Evolutionary conservation across 495 filamentous ascomycete genomes (phyloP), one percentile per base, ranked within the genome.

Genomic region (Hypomontagnella submonticulosa): DNA sequence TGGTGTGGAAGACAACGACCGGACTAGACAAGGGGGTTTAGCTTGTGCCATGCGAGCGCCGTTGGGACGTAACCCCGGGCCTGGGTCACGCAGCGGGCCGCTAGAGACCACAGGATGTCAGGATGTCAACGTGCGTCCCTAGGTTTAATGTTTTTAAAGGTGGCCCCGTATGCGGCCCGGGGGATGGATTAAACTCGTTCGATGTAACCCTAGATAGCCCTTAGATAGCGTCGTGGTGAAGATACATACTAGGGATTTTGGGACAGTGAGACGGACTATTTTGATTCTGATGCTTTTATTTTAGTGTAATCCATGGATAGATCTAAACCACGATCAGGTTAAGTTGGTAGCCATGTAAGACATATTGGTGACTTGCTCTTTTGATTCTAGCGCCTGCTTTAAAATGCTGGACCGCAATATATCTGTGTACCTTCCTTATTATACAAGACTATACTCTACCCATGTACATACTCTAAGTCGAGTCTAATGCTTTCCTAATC

Each of bases 21-120:
- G 62, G 54, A 71, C 71, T 73, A 73, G 71, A 73, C 71, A 73
- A 73, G 71, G 71, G 70, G 64, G 58, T 52, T 47, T 42, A 61
- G 56, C 46, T 37, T 30, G n/a, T 55, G 49, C 40, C 40, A 47
- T 48, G 32, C 36, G 23, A 38, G 54, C 56, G 36, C 51, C 63
- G 56, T 44, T 60, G 41, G 46, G 13, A 55, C 56, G 41, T 36
- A 56, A 53, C 38, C 50, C 63, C 56, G 12, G 23, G 40, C 18
- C 12, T 11, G 15, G 38, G 37, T 19, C 43, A 49, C 51, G 56
- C 51, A 47, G 57, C 63, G 63, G 57, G 63, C 63, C 63, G 63
- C 56, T 59, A 61, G 54, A 48, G 20, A 10, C 42, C 37, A 41
- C 58, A 61, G 48, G 37, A 32, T 10, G 23, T 27, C 23, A 27